phyloP scores from a whole-genome alignment of 2,329 filamentous ascomycete genomes.

The Beauveria sp. region DNA sequence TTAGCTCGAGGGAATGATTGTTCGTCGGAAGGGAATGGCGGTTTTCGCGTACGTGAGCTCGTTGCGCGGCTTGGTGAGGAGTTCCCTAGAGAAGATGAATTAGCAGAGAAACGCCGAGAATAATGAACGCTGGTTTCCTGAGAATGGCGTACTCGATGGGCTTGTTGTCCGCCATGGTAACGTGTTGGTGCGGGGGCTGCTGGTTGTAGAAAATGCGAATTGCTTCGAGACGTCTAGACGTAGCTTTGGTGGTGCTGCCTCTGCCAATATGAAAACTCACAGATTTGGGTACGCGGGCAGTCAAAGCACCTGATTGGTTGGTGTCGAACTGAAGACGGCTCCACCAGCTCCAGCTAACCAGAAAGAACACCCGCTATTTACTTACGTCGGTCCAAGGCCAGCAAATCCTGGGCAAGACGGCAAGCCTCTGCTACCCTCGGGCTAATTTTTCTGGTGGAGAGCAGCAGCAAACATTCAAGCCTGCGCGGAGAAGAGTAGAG shows the following conservation, averaged over 20 bases:
- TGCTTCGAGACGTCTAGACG: background rate
- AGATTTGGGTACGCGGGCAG: background rate
- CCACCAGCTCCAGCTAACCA: background rate
- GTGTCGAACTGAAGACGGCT: background rate
- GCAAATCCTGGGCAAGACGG: background rate
- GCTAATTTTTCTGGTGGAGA: slow-evolving; percentile 20
- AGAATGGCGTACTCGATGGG: slow-evolving; percentile 51
- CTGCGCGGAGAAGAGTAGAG: slow-evolving; percentile 4
- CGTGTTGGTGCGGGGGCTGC: background rate
- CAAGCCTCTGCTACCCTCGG: slow-evolving; percentile 19
- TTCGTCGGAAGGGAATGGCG: slow-evolving; percentile 13
- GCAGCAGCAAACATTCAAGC: background rate
- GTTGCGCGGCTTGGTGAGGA: slow-evolving; percentile 78
- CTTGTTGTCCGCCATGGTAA: slow-evolving; percentile 58
- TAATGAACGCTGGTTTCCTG: background rate
- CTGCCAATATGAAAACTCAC: slow-evolving; percentile 8
- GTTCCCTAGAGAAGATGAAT: slow-evolving; percentile 53
- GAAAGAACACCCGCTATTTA: background rate
- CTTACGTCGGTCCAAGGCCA: background rate
- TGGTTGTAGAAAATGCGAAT: background rate
- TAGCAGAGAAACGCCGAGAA: slow-evolving; percentile 17
- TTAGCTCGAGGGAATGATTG: slow-evolving; percentile 8
- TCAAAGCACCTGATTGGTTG: slow-evolving; percentile 2
- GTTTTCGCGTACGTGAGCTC: slow-evolving; percentile 75
- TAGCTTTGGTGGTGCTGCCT: slow-evolving; percentile 7